phyloP scores from a whole-genome alignment of 352 stramenopile species.

The Phytophthora podocarpi region DNA sequence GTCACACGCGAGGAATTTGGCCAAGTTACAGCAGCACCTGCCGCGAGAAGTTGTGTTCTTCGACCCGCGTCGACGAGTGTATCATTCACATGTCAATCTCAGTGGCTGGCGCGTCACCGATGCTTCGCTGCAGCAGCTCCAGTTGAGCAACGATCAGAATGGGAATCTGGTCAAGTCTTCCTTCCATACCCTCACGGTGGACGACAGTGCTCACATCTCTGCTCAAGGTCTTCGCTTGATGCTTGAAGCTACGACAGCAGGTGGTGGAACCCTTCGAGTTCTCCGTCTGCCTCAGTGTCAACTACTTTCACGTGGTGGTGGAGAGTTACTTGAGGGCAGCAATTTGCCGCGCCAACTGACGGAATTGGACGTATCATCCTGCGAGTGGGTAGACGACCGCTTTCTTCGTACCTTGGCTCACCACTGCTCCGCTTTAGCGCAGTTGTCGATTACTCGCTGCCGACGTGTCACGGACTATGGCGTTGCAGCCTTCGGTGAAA shows the following conservation, averaged over 20 bases:
- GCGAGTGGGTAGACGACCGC: slow-evolving; percentile 70
- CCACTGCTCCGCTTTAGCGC: slow-evolving; percentile 41
- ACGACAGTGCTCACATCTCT: slow-evolving; percentile 30
- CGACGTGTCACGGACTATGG: slow-evolving; percentile 72
- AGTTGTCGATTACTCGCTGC: slow-evolving; percentile 52
- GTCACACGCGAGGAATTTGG: slow-evolving; percentile 27
- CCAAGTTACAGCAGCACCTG: slow-evolving; percentile 36
- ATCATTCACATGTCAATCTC: slow-evolving; percentile 55
- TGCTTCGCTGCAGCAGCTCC: slow-evolving; percentile 35
- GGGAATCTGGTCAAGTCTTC: slow-evolving; percentile 11
- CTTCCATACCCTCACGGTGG: slow-evolving; percentile 28
- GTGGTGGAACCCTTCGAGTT: slow-evolving; percentile 17
- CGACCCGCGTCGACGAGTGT: slow-evolving; percentile 33
- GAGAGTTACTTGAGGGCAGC: slow-evolving; percentile 16
- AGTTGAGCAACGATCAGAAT: slow-evolving; percentile 6
- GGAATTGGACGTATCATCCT: slow-evolving; percentile 63
- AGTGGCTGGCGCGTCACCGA: slow-evolving; percentile 60
- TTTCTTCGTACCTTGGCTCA: slow-evolving; percentile 46
- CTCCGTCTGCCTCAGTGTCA: slow-evolving; percentile 34
- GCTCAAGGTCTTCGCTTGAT: slow-evolving; percentile 24
- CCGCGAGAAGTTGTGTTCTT: slow-evolving; percentile 49
- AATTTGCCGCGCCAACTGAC: slow-evolving; percentile 35
- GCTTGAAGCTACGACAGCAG: slow-evolving; percentile 11
- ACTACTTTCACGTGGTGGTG: slow-evolving; percentile 30
- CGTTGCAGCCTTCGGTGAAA: slow-evolving; percentile 61